Conservation (phyloP, 2,329 filamentous ascomycete species). For the Paecilomyces dactylethromorphus region DNA sequence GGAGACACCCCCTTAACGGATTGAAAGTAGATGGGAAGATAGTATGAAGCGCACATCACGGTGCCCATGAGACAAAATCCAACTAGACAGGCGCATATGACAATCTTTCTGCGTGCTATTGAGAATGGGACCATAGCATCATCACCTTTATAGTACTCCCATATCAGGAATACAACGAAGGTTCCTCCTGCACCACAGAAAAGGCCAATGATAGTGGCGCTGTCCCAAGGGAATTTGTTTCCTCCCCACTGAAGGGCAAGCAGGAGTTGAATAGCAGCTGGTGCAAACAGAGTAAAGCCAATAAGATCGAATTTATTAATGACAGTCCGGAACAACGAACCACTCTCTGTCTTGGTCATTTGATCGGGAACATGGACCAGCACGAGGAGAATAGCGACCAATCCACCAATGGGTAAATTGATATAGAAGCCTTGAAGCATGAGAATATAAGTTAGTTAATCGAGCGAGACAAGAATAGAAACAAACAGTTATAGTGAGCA, state of each 20-base stretch:
- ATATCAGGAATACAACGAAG: constrained; percentile 28
- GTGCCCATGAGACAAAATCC: constrained; percentile 27
- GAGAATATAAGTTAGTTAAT: background rate
- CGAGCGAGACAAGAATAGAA: background rate
- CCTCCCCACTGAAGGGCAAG: constrained; percentile 44
- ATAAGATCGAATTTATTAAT: constrained; percentile 33
- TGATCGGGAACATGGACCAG: constrained; percentile 22
- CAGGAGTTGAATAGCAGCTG: constrained; percentile 35
- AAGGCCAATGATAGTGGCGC: constrained; percentile 37
- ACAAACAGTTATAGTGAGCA: background rate
- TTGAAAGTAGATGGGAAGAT: constrained; percentile 47
- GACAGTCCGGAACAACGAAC: background rate
- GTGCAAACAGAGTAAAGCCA: constrained; percentile 33
- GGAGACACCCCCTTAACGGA: constrained; percentile 26
- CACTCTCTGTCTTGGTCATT: constrained; percentile 10
- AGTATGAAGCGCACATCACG: constrained; percentile 33
- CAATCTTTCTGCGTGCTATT: constrained; percentile 31
- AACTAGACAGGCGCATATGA: constrained; percentile 27
- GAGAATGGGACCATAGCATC: constrained; percentile 35
- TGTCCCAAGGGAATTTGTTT: constrained; percentile 29
- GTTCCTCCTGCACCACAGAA: constrained; percentile 39
- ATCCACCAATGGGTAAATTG: constrained; percentile 32
- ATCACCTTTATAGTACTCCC: constrained; percentile 35
- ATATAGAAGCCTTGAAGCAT: constrained; percentile 29
- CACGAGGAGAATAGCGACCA: constrained; percentile 23